Evolutionary conservation across 345 rosid genomes (phyloP).

Genomic region (Hibiscus mutabilis): DNA sequence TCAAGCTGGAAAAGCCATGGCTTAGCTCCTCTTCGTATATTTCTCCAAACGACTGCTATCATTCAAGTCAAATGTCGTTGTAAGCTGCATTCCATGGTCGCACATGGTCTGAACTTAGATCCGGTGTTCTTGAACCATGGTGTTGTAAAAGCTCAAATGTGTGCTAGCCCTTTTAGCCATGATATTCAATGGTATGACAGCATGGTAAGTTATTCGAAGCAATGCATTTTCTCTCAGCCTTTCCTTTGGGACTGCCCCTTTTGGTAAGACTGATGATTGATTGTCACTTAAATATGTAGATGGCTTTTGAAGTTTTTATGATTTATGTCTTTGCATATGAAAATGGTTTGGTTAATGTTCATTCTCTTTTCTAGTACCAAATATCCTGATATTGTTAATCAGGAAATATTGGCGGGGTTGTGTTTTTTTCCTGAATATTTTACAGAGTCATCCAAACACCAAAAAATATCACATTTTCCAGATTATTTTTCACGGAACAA

Average conservation of each 20-base stretch:
- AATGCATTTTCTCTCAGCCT: not conserved
- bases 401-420: no score
- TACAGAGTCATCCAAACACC: no score
- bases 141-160: not conserved
- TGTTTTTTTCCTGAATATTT: no score
- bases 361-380: not conserved
- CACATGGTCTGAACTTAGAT: not conserved
- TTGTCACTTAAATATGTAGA: not conserved
- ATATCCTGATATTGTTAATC: not conserved
- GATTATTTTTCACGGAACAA: no score
- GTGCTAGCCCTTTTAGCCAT: not conserved
- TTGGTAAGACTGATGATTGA: not conserved
- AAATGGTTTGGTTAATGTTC: not conserved
- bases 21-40: conserved; percentile 22
- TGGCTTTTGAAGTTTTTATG: not conserved
- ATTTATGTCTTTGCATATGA: not conserved
- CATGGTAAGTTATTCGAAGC: not conserved
- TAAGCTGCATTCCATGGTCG: not conserved
- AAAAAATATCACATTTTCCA: no score
- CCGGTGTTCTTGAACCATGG: not conserved
- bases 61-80: not conserved
- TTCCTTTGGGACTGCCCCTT: not conserved
- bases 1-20: conserved; percentile 85
- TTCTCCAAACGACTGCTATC: not conserved
- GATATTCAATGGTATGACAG: not conserved